Conservation (phyloP, 2,329 filamentous ascomycete genomes). For the Beauveria australis region DNA sequence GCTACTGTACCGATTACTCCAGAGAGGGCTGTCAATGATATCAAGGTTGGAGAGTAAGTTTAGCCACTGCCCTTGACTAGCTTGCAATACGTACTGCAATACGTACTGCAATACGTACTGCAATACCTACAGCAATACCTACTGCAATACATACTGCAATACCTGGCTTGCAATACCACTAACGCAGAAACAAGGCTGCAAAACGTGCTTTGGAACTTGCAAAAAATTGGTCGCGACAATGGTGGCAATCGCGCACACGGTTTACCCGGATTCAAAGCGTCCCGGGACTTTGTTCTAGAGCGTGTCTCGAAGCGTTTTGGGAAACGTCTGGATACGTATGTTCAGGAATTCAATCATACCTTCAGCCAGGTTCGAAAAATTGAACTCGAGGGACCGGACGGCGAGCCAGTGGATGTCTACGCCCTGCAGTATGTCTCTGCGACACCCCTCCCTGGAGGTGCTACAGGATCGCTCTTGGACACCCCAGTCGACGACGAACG, state of each 20-base stretch:
- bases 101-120: not conserved
- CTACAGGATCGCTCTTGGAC: conserved; percentile 26
- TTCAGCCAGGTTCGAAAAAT: conserved; percentile 36
- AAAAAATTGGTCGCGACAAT: conserved; percentile 45
- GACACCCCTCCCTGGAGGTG: conserved; percentile 30
- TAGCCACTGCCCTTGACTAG: not conserved
- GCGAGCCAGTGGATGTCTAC: conserved; percentile 30
- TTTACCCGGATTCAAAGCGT: conserved; percentile 49
- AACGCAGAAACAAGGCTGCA: conserved; percentile 33
- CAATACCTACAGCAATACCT: not conserved
- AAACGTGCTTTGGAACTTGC: conserved; percentile 44
- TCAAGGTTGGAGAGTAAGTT: conserved; percentile 25
- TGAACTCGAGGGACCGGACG: conserved; percentile 29
- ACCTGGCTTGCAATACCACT: not conserved
- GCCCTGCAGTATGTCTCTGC: conserved; percentile 39
- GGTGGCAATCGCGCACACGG: conserved; percentile 54
- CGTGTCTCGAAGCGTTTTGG: conserved; percentile 31
- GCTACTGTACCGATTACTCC: conserved; percentile 16
- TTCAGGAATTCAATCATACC: conserved; percentile 39
- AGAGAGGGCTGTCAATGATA: conserved; percentile 28
- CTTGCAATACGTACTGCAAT: not conserved
- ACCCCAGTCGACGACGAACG: conserved; percentile 28
- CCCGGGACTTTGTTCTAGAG: conserved; percentile 47
- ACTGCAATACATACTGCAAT: not conserved
- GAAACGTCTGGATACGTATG: conserved; percentile 33